Base-by-base conservation (phyloP, 192 early-diverging fungal species). In the Backusella circina region DNA sequence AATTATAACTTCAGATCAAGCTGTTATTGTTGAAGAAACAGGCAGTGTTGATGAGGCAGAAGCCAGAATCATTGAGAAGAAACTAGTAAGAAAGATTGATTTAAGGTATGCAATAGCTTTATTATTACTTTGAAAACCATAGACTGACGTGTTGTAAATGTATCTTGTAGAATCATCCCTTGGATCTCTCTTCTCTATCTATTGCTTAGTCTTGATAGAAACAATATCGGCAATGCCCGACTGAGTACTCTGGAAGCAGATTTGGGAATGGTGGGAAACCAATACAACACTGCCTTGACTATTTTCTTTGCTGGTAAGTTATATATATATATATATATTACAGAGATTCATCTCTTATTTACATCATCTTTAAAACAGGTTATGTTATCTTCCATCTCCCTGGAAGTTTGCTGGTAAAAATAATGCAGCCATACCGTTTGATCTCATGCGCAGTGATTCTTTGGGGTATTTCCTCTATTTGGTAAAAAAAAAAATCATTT, bases 171-270 rank as follows among this genome's bases (percentile, higher is more conserved):
- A 31, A 32, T 75, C 37, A 51, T 75, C n/a, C 74, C 74, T 10
- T 75, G 74, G 74, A 7, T 75, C 31, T 39, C 74, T 47, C 4
- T 75, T 68, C 66, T 75, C 1, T 75, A 75, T 30, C 35, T 75
- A 41, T 21, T 75, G 28, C 47, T 75, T n/a, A 75, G 74, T 66
- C 39, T 75, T 28, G 74, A 75, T 67, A 64, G 74, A 75, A 75
- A 75, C 32, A 79, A 79, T 32, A 79, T 79, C 41, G 77, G 77
- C 18, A 79, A 79, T 75, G 78, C 78, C 12, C 37, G 74, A 7
- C 70, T 75, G 16, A 65, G 78, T 21, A 18, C 69, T 15, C 18
- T 79, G 23, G 78, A 79, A 39, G 36, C 61, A 15, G 78, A 79
- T 72, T 28, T 79, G 7, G 35, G 67, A 31, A 16, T 79, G 5